A percentile compares a stretch with the other conserved stretches of the same genome.
Evolutionary conservation across 2,329 filamentous ascomycete genomes (phyloP).

Genomic region (Lasiodiplodia sp.): DNA sequence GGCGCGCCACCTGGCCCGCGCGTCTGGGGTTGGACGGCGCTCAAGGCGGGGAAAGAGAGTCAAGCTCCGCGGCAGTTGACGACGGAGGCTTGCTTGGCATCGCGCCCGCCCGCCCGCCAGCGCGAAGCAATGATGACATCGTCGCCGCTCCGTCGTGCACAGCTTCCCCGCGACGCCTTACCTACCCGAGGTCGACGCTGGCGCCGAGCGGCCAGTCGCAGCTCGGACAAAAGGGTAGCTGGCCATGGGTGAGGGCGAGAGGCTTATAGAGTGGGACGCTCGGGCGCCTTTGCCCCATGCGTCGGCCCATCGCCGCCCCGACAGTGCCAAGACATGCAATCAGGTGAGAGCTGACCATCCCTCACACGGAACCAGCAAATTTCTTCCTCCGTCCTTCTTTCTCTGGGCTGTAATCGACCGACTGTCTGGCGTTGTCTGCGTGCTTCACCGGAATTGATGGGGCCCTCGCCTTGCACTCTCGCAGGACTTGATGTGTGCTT

Average conservation of each 20-base stretch:
- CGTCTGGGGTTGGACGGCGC: conserved; percentile 4
- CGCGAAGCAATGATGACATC: not conserved
- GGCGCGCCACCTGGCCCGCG: conserved; percentile 14
- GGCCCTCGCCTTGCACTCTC: not conserved
- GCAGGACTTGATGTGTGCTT: not conserved
- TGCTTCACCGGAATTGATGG: not conserved
- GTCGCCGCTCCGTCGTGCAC: not conserved
- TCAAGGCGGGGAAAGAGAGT: not conserved
- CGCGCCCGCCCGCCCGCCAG: not conserved
- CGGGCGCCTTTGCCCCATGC: conserved; percentile 15
- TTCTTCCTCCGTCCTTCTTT: not conserved
- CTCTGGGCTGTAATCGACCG: not conserved
- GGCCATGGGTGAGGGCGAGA: not conserved
- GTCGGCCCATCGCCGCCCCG: conserved; percentile 11
- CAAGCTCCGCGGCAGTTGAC: not conserved
- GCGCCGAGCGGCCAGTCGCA: not conserved
- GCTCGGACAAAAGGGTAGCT: conserved; percentile 7
- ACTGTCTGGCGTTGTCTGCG: not conserved
- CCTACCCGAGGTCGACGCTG: not conserved
- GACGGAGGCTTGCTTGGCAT: not conserved
- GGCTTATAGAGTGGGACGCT: not conserved
- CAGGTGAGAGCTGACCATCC: conserved; percentile 17
- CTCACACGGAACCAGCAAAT: not conserved
- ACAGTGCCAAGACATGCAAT: not conserved
- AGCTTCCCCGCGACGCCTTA: not conserved